Base-by-base conservation (phyloP, 768 basidiomycete species). In the Pleurotus tuoliensis region DNA sequence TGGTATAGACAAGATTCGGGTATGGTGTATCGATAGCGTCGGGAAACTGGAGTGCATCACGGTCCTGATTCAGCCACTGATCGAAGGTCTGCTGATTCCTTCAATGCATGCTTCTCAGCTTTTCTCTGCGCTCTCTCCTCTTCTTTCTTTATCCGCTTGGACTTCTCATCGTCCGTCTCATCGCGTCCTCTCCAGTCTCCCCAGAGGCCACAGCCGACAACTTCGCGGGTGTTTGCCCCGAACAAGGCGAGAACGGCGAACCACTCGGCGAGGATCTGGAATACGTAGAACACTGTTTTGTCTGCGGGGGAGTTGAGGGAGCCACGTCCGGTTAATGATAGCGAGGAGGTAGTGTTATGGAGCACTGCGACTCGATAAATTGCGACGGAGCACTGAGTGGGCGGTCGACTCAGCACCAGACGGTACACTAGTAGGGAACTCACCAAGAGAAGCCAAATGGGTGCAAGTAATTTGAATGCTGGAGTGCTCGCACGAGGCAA, bases 241-340 rank as follows among this genome's bases (percentile, higher is more conserved):
- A 75, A 63, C 16, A 76, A 52, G 16, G 71, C 49, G 7, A 59
- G 55, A 41, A 59, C 66, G 6, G 68, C 64, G 20, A 76, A 38
- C 75, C 75, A 78, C 58, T 79, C 78, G 2, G 76, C 77, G 3
- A 78, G 61, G n/a, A 73, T 66, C 52, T 79, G 77, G 55, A 77
- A 72, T 11, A 78, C 59, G 57, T 80, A 80, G 60, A 80, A 79
- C 0, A 62, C 57, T 1, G 69, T 69, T 62, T 79, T 79, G 20
- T 68, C 72, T 12, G 52, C 51, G 2, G 64, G 50, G 12, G 67
- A 69, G 59, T 76, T 74, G n/a, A 72, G 64, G 0, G 71, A 65
- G 27, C 64, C 71, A 13, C 71, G 68, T 1, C 56, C 68, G 13
- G 27, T 62, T 0, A 68, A 74, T 2, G 56, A 57, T n/a, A 76